phyloP scores from a whole-genome alignment of 2,329 filamentous ascomycete genomes.

The Colletotrichum sublineola region DNA sequence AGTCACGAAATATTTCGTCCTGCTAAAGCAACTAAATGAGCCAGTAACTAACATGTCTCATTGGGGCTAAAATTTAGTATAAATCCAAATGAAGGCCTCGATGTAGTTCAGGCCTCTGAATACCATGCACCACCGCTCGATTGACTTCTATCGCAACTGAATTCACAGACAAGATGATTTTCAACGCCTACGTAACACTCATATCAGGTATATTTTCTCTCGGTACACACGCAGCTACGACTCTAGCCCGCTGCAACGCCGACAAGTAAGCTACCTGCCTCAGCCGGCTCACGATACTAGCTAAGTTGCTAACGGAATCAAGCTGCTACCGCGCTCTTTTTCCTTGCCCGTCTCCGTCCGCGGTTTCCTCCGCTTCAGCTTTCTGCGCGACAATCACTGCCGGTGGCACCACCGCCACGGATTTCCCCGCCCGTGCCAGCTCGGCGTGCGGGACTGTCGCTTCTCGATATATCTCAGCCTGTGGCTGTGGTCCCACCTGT shows the following conservation, averaged over 20 bases:
- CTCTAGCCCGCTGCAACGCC: conserved; percentile 10
- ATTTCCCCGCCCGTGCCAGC: conserved; percentile 43
- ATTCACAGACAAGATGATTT: background rate
- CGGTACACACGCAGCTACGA: background rate
- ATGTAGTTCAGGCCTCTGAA: background rate
- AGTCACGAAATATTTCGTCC: background rate
- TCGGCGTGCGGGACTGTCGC: conserved; percentile 41
- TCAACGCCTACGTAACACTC: background rate
- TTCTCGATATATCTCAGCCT: conserved; percentile 44
- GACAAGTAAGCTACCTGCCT: conserved; percentile 12
- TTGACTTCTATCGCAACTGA: too few relatives aligned
- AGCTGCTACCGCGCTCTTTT: conserved; percentile 46
- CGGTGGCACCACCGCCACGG: conserved; percentile 42
- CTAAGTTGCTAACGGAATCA: background rate
- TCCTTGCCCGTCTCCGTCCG: conserved; percentile 42
- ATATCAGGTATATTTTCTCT: background rate
- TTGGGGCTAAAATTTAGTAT: background rate
- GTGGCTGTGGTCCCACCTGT: conserved; percentile 44
- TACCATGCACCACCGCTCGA: background rate
- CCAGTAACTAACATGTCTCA: too few relatives aligned
- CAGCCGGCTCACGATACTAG: too few relatives aligned
- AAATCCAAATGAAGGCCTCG: background rate
- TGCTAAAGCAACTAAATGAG: too few relatives aligned
- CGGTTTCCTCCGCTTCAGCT: conserved; percentile 41
- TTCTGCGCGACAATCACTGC: conserved; percentile 46